These are phyloP conservation scores for Pyrenophora teres DNA, from an alignment of 2,329 filamentous ascomycete species.

Conservation along the genomic window DNA sequence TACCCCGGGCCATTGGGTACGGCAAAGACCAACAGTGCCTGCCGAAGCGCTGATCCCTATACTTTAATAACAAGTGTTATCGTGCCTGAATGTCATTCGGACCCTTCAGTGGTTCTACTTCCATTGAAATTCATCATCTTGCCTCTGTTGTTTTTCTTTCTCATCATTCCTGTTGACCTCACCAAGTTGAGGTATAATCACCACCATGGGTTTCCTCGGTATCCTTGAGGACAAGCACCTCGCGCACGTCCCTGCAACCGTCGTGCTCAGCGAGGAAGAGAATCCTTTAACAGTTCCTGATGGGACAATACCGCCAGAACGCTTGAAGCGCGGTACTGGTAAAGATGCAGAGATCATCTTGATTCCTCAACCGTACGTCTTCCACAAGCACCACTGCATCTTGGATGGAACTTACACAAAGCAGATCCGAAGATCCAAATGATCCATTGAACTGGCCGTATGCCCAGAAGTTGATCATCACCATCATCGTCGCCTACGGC, in stretches of 20 bases:
- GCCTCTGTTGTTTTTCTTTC: background rate
- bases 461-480: slow-evolving; percentile 41
- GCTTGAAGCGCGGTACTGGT: slow-evolving; percentile 40
- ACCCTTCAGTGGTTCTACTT: background rate
- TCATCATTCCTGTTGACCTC: background rate
- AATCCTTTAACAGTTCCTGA: slow-evolving; percentile 6
- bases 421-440: slow-evolving; percentile 37
- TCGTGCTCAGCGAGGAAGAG: slow-evolving; percentile 37
- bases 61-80: slow-evolving; percentile 13
- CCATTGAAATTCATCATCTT: background rate
- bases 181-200: background rate
- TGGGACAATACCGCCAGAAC: slow-evolving; percentile 21
- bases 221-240: slow-evolving; percentile 42
- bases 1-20: slow-evolving; percentile 3
- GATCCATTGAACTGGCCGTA: slow-evolving; percentile 45
- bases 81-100: background rate
- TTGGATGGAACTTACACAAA: slow-evolving; percentile 48
- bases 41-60: slow-evolving; percentile 3
- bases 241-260: slow-evolving; percentile 42
- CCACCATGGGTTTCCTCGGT: slow-evolving; percentile 42
- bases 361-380: slow-evolving; percentile 41
- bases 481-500: slow-evolving; percentile 40
- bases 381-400: slow-evolving; percentile 19
- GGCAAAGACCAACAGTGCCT: slow-evolving; percentile 1
- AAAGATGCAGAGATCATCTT: slow-evolving; percentile 41